Evolutionary conservation across 257 asterid species (phyloP).

Genomic region (Penstemon barbatus): DNA sequence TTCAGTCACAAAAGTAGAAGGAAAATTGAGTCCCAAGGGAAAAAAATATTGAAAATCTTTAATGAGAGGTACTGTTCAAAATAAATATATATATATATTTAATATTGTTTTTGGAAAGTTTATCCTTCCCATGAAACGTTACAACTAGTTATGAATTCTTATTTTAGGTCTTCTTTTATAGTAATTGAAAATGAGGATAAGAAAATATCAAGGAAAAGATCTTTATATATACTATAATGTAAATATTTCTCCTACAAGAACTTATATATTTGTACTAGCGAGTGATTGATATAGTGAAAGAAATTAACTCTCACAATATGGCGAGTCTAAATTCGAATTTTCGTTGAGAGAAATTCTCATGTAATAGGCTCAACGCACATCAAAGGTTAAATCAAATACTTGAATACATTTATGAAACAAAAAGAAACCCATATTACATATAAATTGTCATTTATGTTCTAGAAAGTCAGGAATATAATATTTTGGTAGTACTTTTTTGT

Average conservation of each 20-base stretch:
- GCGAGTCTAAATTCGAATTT: too few species aligned
- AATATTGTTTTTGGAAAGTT: neutral
- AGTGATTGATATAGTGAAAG: neutral
- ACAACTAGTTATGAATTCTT: neutral
- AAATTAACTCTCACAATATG: too few species aligned
- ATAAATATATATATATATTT: neutral
- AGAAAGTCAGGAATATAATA: too few species aligned
- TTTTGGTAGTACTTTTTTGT: too few species aligned
- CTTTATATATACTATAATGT: constrained; percentile 1
- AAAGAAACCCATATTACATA: too few species aligned
- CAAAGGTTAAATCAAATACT: too few species aligned
- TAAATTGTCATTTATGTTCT: too few species aligned
- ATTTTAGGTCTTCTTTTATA: constrained; percentile 15
- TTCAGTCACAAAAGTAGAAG: neutral
- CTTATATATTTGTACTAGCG: neutral
- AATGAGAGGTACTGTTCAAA: neutral
- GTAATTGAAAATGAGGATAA: constrained; percentile 23
- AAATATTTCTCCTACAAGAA: constrained; percentile 17
- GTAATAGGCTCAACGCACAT: too few species aligned
- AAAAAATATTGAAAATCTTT: constrained; percentile 1
- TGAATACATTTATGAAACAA: too few species aligned
- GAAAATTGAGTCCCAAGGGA: neutral
- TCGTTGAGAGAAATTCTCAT: too few species aligned
- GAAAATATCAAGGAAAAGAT: constrained; percentile 18
- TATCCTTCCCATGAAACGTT: neutral